Conservation (phyloP, 148 eudicot species). For the Camellia granthamiana region DNA sequence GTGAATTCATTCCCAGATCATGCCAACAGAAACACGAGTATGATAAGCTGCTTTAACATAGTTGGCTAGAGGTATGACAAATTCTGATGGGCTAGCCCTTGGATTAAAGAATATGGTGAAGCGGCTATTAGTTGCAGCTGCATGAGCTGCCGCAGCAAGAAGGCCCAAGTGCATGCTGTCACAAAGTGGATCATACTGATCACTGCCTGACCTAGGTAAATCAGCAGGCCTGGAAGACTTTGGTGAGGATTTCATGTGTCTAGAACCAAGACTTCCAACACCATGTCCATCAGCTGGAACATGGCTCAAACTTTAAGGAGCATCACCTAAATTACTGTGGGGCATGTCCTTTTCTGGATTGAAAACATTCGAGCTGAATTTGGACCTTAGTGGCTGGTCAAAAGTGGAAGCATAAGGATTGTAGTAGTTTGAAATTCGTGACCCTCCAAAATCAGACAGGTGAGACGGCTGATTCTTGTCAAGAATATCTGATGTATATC, state of each 20-base stretch:
- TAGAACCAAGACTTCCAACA: constrained; percentile 29
- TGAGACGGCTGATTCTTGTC: constrained; percentile 39
- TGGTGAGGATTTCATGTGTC: constrained; percentile 30
- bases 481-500: constrained; percentile 36
- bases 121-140: constrained; percentile 55
- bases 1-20: constrained; percentile 62
- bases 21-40: constrained; percentile 65
- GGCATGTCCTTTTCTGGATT: constrained; percentile 40
- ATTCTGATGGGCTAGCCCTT: constrained; percentile 59
- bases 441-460: constrained; percentile 43
- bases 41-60: constrained; percentile 58
- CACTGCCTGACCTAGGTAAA: constrained; percentile 46
- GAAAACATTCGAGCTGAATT: constrained; percentile 46
- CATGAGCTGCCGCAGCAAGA: constrained; percentile 73
- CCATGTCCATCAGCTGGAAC: constrained; percentile 37
- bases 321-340: constrained; percentile 34
- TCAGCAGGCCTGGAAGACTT: constrained; percentile 36
- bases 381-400: constrained; percentile 70
- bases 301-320: constrained; percentile 34
- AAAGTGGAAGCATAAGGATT: constrained; percentile 88
- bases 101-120: constrained; percentile 65
- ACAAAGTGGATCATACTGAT: constrained; percentile 88
- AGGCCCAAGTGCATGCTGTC: constrained; percentile 88
- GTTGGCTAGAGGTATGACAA: constrained; percentile 56
- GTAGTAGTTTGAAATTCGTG: constrained; percentile 51